Conservation (phyloP, 805 yeast species). For the Barnettozyma pratensis region DNA sequence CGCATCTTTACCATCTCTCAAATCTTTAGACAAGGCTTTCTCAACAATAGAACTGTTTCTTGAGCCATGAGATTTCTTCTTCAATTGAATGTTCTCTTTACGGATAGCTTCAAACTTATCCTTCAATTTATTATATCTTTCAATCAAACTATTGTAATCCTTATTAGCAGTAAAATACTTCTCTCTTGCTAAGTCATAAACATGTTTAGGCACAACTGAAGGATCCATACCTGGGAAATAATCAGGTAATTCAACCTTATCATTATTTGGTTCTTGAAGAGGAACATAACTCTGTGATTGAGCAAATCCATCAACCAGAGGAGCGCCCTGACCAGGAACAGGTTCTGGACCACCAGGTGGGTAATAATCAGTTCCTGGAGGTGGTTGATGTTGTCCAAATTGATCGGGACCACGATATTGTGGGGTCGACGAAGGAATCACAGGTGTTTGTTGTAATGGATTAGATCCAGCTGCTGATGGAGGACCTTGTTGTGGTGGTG, state of each 20-base stretch:
- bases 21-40: neutral
- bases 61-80: neutral
- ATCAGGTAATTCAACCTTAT: neutral
- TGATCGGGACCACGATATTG: neutral
- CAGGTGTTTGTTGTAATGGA: neutral
- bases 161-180: neutral
- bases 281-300: too few species aligned
- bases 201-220: neutral
- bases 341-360: neutral
- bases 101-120: conserved; percentile 2
- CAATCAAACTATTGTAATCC: neutral
- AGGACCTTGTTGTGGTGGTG: neutral
- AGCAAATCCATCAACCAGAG: too few species aligned
- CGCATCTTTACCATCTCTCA: neutral
- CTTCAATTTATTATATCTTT: conserved; percentile 1
- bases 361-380: neutral
- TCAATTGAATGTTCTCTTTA: neutral
- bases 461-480: neutral
- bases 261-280: too few species aligned
- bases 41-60: neutral
- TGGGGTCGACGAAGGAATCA: neutral
- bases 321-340: too few species aligned
- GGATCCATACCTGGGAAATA: conserved; percentile 2
- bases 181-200: neutral
- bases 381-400: neutral